Evolutionary conservation across 805 yeast genomes (phyloP).

Genomic region (Metschnikowia koreensis): DNA sequence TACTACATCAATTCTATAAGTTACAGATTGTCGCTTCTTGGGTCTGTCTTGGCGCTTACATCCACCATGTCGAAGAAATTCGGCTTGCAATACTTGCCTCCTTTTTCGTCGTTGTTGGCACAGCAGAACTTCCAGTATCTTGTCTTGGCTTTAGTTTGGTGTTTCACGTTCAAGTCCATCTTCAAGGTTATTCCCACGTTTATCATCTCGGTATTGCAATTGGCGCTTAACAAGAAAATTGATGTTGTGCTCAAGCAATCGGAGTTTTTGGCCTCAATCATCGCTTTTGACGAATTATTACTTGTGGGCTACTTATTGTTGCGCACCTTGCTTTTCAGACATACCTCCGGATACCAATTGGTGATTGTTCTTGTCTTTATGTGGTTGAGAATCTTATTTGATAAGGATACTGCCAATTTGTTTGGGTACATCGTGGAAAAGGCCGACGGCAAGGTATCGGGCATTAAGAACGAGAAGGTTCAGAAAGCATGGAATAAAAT

Average conservation of each 20-base stretch:
- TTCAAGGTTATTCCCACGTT: constrained; percentile 64
- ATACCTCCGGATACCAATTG: constrained; percentile 68
- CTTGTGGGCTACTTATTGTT: constrained; percentile 51
- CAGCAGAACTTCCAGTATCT: constrained; percentile 75
- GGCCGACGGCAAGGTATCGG: constrained; percentile 42
- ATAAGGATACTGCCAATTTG: constrained; percentile 45
- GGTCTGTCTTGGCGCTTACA: constrained; percentile 51
- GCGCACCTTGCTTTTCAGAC: constrained; percentile 62
- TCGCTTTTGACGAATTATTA: constrained; percentile 61
- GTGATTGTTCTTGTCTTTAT: constrained; percentile 55
- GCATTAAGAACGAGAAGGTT: constrained; percentile 46
- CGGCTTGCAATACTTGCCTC: constrained; percentile 56
- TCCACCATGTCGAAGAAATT: constrained; percentile 58
- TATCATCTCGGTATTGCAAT: constrained; percentile 56
- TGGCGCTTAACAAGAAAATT: constrained; percentile 43
- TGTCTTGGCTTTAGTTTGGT: constrained; percentile 56
- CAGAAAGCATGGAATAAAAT: constrained; percentile 34
- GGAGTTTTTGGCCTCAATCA: constrained; percentile 39
- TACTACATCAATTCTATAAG: constrained; percentile 47
- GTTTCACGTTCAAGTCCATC: constrained; percentile 59
- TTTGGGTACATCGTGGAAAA: constrained; percentile 40
- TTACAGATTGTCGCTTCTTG: constrained; percentile 57
- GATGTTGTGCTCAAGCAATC: constrained; percentile 39
- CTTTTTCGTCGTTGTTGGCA: constrained; percentile 61
- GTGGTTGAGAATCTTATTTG: constrained; percentile 69